Percentiles rank a stretch among this genome's conserved stretches.
Conservation (phyloP, 768 basidiomycete genomes). For the Lepiota brunneoincarnata region DNA sequence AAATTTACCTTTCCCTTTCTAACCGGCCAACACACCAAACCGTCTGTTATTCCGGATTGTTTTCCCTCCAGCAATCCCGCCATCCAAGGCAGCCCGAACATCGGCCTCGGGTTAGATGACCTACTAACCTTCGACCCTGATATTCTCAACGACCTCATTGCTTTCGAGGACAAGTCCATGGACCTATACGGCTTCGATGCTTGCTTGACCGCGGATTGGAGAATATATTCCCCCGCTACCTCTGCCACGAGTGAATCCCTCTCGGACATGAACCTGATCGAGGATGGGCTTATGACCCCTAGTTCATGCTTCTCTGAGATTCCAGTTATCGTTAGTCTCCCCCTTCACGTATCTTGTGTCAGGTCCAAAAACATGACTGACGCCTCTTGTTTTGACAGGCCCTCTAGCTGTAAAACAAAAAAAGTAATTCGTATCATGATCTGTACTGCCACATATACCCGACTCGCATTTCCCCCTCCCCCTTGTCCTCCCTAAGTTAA, state of each 20-base stretch:
- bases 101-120: conserved; percentile 7
- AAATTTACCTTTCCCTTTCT: conserved; percentile 41
- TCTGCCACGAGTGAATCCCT: conserved; percentile 5
- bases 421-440: neutral
- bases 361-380: neutral
- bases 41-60: conserved; percentile 6
- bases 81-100: conserved; percentile 4
- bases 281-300: neutral
- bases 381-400: neutral
- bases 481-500: conserved; percentile 6
- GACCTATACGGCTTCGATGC: conserved; percentile 12
- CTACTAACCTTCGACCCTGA: conserved; percentile 14
- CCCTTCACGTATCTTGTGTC: too few species aligned
- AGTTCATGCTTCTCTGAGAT: neutral
- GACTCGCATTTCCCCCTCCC: neutral
- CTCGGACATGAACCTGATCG: neutral
- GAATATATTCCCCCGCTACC: conserved; percentile 4
- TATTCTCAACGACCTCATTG: conserved; percentile 1
- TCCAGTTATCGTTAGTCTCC: conserved; percentile 1
- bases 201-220: conserved; percentile 8
- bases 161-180: conserved; percentile 9
- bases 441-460: conserved; percentile 7
- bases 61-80: conserved; percentile 6
- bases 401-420: conserved; percentile 2
- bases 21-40: conserved; percentile 8